A percentile compares a stretch with the other conserved stretches of the same genome.
Conservation (phyloP, 2,329 filamentous ascomycete genomes). For the Hypoxylon sp. region DNA sequence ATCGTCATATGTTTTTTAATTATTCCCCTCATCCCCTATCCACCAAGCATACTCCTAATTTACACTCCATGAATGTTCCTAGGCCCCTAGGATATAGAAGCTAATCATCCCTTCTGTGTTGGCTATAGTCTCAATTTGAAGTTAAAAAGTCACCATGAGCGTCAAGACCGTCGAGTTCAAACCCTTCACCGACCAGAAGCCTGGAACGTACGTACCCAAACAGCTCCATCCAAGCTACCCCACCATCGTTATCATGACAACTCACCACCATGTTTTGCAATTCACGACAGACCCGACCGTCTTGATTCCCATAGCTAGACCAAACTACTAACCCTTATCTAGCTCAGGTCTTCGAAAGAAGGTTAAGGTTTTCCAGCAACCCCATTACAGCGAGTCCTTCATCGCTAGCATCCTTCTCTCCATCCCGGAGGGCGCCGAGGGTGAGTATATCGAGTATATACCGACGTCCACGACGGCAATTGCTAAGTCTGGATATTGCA, state of each 20-base stretch:
- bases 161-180: constrained; percentile 84
- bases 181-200: constrained; percentile 96
- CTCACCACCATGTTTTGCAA: constrained; percentile 1
- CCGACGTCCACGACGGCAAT: not conserved
- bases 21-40: constrained; percentile 29
- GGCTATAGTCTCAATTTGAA: constrained; percentile 4
- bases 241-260: constrained; percentile 48
- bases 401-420: constrained; percentile 94
- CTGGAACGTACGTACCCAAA: constrained; percentile 86
- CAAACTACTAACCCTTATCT: constrained; percentile 44
- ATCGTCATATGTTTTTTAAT: constrained; percentile 44
- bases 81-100: constrained; percentile 8
- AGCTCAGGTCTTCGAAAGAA: constrained; percentile 99
- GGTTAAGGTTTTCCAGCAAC: constrained; percentile 96
- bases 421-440: constrained; percentile 93
- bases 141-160: constrained; percentile 67
- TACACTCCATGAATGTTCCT: constrained; percentile 31
- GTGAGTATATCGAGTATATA: constrained; percentile 56
- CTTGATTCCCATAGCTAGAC: not conserved
- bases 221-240: constrained; percentile 53
- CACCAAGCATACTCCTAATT: constrained; percentile 5
- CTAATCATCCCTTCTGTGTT: constrained; percentile 1
- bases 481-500: constrained; percentile 49
- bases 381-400: constrained; percentile 96
- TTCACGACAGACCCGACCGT: not conserved